A percentile compares a stretch with the other conserved stretches of the same genome.
Conservation (phyloP, 305 asterid genomes). For the Euphrasia arctica region DNA sequence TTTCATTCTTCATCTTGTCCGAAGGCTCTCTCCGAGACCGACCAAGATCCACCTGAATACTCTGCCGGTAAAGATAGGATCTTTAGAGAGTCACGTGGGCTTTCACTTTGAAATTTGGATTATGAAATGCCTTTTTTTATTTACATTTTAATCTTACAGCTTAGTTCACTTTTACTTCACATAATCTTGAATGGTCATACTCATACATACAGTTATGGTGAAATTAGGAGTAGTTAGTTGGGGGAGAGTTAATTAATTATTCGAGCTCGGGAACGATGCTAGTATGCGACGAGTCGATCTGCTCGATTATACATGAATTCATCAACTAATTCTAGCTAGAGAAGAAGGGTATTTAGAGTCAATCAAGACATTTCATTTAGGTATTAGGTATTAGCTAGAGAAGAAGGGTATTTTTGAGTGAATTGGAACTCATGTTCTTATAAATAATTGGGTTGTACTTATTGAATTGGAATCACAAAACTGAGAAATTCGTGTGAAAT, state of each 20-base stretch:
- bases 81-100: too few species aligned
- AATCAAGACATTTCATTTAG: too few species aligned
- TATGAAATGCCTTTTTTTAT: too few species aligned
- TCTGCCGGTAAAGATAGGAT: slow-evolving; percentile 19
- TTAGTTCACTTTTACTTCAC: neutral
- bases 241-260: neutral
- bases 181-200: neutral
- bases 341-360: too few species aligned
- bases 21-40: slow-evolving; percentile 52
- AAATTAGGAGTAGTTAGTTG: slow-evolving; percentile 7
- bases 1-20: slow-evolving; percentile 33
- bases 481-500: too few species aligned
- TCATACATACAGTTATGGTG: neutral
- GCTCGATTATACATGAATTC: neutral
- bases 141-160: neutral
- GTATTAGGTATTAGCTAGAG: neutral
- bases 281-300: too few species aligned
- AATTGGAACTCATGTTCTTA: too few species aligned
- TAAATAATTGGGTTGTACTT: too few species aligned
- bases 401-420: neutral
- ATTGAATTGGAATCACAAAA: too few species aligned
- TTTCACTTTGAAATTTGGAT: too few species aligned
- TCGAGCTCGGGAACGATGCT: neutral
- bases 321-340: neutral
- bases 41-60: slow-evolving; percentile 48